These are phyloP conservation scores for Paraphaeosphaeria sporulosa DNA, from an alignment of 2,329 filamentous ascomycete genomes.

Conservation along the genomic window DNA sequence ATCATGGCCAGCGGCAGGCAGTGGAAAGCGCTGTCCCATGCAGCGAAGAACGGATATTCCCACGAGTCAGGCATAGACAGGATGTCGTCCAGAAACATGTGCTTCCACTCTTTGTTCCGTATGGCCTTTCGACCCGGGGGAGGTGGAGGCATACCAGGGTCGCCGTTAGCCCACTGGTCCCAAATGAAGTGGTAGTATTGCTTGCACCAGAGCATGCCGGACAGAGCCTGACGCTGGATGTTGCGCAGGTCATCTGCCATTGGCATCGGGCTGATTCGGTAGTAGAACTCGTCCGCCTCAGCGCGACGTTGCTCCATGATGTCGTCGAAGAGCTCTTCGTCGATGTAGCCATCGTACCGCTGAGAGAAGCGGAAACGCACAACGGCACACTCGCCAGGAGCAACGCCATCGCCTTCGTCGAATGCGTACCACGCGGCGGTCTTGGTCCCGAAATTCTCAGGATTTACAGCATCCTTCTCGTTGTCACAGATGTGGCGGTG, in stretches of 20 bases:
- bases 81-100: slow-evolving; percentile 93
- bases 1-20: slow-evolving; percentile 97
- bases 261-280: slow-evolving; percentile 87
- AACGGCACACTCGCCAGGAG: slow-evolving; percentile 90
- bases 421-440: slow-evolving; percentile 91
- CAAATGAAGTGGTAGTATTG: slow-evolving; percentile 97
- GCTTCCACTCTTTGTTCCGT: slow-evolving; percentile 90
- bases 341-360: slow-evolving; percentile 78
- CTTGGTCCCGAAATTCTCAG: slow-evolving; percentile 82
- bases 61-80: slow-evolving; percentile 98
- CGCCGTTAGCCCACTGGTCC: slow-evolving; percentile 97
- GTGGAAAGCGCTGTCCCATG: slow-evolving; percentile 97
- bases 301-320: slow-evolving; percentile 83
- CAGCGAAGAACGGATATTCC: slow-evolving; percentile 98
- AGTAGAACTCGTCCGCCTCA: slow-evolving; percentile 98
- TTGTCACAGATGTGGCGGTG: slow-evolving; percentile 85
- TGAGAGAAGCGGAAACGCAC: slow-evolving; percentile 89
- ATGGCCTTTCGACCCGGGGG: slow-evolving; percentile 80
- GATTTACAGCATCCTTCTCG: slow-evolving; percentile 83
- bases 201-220: slow-evolving; percentile 99
- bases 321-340: slow-evolving; percentile 92
- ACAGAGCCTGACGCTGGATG: slow-evolving; percentile 92
- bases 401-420: slow-evolving; percentile 86
- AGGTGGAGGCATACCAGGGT: slow-evolving; percentile 86
- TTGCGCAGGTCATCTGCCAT: slow-evolving; percentile 94